Conservation (phyloP, 2,329 filamentous ascomycete species). For the Aspergillus flavus region DNA sequence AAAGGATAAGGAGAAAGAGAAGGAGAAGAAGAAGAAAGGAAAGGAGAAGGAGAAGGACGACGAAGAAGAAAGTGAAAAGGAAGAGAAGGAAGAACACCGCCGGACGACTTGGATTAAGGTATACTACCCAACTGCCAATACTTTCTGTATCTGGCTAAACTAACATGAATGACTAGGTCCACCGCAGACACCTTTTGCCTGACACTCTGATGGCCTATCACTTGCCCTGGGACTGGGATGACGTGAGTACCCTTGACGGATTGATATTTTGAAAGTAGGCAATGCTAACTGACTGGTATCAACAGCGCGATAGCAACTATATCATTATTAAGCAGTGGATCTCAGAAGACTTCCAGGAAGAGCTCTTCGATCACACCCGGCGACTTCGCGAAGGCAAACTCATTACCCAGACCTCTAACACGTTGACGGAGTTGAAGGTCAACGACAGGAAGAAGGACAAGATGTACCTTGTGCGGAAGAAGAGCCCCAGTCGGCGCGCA, state of each 20-base stretch:
- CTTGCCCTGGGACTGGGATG: constrained; percentile 51
- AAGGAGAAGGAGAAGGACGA: constrained; percentile 34
- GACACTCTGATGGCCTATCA: constrained; percentile 50
- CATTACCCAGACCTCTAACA: constrained; percentile 37
- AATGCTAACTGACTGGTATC: constrained; percentile 6
- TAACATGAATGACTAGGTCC: constrained; percentile 37
- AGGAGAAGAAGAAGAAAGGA: constrained; percentile 34
- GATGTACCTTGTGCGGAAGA: constrained; percentile 51
- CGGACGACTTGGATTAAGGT: constrained; percentile 49
- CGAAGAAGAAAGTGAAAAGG: constrained; percentile 6
- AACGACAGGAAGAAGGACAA: constrained; percentile 47
- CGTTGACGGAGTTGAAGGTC: constrained; percentile 44
- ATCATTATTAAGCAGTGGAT: constrained; percentile 75
- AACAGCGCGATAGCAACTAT: constrained; percentile 63
- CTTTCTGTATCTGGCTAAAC: not conserved
- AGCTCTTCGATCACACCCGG: constrained; percentile 72
- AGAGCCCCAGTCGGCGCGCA: constrained; percentile 38
- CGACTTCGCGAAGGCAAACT: constrained; percentile 60
- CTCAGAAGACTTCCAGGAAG: constrained; percentile 69
- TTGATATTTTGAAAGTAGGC: not conserved
- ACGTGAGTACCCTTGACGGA: constrained; percentile 37
- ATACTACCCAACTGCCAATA: constrained; percentile 8
- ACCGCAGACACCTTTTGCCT: constrained; percentile 49
- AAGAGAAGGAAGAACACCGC: constrained; percentile 29
- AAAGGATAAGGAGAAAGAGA: constrained; percentile 36